These are phyloP conservation scores for Colletotrichum truncatum DNA, from an alignment of 2,329 filamentous ascomycete species.

Conservation along the genomic window DNA sequence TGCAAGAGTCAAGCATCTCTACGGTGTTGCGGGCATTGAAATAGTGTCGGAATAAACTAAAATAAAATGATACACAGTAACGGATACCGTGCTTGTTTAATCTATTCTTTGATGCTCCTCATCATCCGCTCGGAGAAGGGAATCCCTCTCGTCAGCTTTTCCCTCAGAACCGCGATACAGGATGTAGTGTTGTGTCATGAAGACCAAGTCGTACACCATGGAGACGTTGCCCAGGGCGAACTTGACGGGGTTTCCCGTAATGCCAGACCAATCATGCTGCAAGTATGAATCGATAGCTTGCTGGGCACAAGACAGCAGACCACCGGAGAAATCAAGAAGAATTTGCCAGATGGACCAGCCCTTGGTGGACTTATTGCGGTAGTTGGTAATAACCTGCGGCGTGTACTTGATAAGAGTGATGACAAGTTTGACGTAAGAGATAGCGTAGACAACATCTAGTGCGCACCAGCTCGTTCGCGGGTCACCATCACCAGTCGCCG, in stretches of 20 bases:
- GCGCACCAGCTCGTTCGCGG: constrained; percentile 63
- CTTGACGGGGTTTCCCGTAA: constrained; percentile 93
- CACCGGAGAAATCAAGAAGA: constrained; percentile 83
- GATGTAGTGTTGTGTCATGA: constrained; percentile 89
- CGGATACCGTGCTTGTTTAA: too few species aligned
- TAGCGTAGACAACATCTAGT: constrained; percentile 71
- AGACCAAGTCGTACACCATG: constrained; percentile 86
- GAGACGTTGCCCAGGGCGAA: constrained; percentile 86
- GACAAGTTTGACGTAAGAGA: constrained; percentile 89
- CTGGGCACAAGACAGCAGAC: constrained; percentile 83
- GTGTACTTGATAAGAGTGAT: constrained; percentile 93
- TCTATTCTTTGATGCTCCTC: constrained; percentile 32
- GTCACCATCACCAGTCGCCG: constrained; percentile 44
- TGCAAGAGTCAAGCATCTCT: too few species aligned
- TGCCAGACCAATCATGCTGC: constrained; percentile 87
- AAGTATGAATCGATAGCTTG: constrained; percentile 86
- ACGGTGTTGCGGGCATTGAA: too few species aligned
- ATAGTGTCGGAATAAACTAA: too few species aligned
- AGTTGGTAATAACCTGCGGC: constrained; percentile 86
- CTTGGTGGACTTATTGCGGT: constrained; percentile 81
- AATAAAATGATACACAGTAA: too few species aligned
- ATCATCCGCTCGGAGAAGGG: constrained; percentile 25
- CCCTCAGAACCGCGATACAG: constrained; percentile 63
- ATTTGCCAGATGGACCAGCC: constrained; percentile 92
- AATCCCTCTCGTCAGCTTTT: constrained; percentile 31